These are phyloP conservation scores for Pholiota molesta DNA, from an alignment of 768 basidiomycete genomes.

Conservation along the genomic window DNA sequence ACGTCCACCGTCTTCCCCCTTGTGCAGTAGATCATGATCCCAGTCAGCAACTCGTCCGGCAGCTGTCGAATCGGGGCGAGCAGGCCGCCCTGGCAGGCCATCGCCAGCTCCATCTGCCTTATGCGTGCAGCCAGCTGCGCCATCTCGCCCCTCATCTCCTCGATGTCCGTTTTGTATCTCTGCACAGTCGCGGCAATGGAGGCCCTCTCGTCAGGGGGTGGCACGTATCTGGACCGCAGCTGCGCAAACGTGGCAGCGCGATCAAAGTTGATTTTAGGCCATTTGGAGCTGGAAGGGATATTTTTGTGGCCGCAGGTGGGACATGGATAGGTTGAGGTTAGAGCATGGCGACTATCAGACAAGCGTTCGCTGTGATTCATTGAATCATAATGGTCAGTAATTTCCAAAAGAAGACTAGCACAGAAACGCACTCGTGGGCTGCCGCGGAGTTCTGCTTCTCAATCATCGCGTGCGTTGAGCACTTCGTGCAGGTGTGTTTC, in stretches of 20 bases:
- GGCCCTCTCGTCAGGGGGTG: conserved; percentile 6
- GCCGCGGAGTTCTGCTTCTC: neutral
- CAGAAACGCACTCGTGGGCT: neutral
- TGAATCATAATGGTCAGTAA: neutral
- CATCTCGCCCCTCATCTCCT: conserved; percentile 5
- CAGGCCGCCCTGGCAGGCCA: conserved; percentile 4
- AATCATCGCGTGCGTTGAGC: neutral
- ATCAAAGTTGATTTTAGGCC: neutral
- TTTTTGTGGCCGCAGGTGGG: neutral
- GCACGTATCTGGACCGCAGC: conserved; percentile 5
- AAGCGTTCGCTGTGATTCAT: neutral
- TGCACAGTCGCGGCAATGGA: neutral
- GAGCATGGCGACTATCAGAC: conserved; percentile 2
- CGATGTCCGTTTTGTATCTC: neutral
- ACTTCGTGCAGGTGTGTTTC: neutral
- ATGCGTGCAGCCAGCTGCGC: conserved; percentile 2
- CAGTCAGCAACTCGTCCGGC: conserved; percentile 16
- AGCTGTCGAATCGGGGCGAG: conserved; percentile 15
- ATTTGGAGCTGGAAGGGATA: neutral
- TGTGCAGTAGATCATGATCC: conserved; percentile 13
- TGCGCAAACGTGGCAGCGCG: neutral
- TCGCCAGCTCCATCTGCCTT: neutral
- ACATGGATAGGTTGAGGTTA: neutral
- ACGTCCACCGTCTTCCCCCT: conserved; percentile 12
- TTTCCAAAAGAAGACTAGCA: neutral